These are phyloP conservation scores for Globisporangium abappressorium DNA, from an alignment of 352 stramenopile genomes.

Conservation along the genomic window DNA sequence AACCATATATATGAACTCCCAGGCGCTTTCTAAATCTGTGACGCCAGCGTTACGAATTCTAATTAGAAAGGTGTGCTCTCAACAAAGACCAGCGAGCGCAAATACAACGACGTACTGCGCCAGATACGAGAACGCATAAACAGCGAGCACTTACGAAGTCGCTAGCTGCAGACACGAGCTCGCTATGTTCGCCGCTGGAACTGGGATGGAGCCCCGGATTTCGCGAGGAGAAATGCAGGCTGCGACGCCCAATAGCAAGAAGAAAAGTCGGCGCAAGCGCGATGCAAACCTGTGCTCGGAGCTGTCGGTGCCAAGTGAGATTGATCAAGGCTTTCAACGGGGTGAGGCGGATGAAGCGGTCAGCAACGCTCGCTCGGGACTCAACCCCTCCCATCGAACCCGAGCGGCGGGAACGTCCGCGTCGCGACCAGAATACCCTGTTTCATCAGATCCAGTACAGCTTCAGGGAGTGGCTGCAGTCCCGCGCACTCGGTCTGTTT, in stretches of 20 bases:
- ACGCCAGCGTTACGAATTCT: background rate
- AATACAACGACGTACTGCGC: background rate
- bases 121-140: background rate
- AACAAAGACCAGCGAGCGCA: background rate
- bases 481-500: background rate
- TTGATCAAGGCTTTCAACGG: background rate
- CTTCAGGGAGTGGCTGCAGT: background rate
- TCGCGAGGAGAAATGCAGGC: background rate
- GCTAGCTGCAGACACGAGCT: background rate
- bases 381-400: background rate
- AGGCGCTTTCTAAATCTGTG: background rate
- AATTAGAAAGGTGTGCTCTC: background rate
- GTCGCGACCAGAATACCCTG: background rate
- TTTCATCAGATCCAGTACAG: background rate
- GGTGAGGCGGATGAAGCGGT: background rate
- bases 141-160: background rate
- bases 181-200: background rate
- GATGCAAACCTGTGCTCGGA: background rate
- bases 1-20: background rate
- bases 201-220: background rate
- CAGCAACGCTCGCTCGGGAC: slow-evolving; percentile 4
- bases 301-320: background rate
- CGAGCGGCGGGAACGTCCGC: background rate
- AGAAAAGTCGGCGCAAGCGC: slow-evolving; percentile 24
- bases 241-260: slow-evolving; percentile 1